A percentile compares a stretch with the other conserved stretches of the same genome.
Conservation (phyloP, 768 basidiomycete genomes). For the Tulasnella sp. region DNA sequence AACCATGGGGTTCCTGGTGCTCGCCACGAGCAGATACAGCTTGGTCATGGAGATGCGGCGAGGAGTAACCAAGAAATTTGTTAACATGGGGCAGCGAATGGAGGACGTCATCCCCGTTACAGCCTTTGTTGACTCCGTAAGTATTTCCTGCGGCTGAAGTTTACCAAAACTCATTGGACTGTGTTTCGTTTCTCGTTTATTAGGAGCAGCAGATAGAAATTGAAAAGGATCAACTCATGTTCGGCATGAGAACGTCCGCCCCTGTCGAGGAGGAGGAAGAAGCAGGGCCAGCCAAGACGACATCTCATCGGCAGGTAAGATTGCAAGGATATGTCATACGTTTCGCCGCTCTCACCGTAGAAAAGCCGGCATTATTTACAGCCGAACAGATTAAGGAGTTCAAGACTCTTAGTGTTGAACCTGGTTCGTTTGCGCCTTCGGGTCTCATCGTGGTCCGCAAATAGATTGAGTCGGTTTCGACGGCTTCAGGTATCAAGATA, state of each 20-base stretch:
- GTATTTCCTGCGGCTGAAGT: constrained; percentile 22
- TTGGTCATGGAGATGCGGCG: constrained; percentile 83
- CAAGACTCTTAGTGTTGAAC: constrained; percentile 54
- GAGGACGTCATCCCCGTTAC: constrained; percentile 67
- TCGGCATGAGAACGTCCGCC: constrained; percentile 28
- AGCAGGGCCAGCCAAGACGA: constrained; percentile 18
- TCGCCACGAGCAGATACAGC: constrained; percentile 56
- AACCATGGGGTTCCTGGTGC: background rate
- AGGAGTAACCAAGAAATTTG: constrained; percentile 73
- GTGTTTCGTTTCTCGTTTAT: background rate
- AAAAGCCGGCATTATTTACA: constrained; percentile 66
- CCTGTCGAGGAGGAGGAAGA: constrained; percentile 36
- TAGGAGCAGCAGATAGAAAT: constrained; percentile 35
- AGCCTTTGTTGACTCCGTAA: constrained; percentile 68
- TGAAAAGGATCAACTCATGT: constrained; percentile 33
- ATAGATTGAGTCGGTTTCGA: background rate
- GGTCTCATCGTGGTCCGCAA: background rate
- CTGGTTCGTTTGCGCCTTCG: background rate
- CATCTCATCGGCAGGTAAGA: constrained; percentile 15
- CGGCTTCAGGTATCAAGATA: constrained; percentile 63
- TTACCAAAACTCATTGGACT: background rate
- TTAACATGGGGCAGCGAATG: constrained; percentile 67
- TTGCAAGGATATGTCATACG: background rate
- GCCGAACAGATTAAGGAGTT: constrained; percentile 76
- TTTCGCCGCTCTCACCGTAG: background rate